phyloP scores from a whole-genome alignment of 495 filamentous ascomycete genomes.

The Apiosordaria backusii region DNA sequence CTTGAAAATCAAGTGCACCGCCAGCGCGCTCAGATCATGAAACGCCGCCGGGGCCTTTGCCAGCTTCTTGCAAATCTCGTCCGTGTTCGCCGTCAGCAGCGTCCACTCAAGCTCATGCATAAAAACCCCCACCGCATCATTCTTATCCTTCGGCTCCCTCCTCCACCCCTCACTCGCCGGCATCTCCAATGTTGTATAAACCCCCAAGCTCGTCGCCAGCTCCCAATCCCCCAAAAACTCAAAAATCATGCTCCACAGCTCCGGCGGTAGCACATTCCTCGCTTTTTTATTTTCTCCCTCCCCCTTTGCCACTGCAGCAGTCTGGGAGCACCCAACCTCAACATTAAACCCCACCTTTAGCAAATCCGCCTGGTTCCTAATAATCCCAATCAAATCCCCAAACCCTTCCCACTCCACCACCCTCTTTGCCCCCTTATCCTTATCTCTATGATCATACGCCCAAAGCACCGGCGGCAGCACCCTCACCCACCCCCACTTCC shows the following conservation, averaged over 20 bases:
- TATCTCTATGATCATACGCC: constrained; percentile 66
- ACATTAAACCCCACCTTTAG: constrained; percentile 59
- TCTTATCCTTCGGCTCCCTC: constrained; percentile 36
- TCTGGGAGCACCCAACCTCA: constrained; percentile 39
- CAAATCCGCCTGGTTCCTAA: constrained; percentile 63
- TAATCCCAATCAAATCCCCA: constrained; percentile 58
- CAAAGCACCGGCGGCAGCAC: constrained; percentile 69
- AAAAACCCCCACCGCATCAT: constrained; percentile 49
- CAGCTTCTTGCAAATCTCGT: constrained; percentile 61
- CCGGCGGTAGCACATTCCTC: constrained; percentile 58
- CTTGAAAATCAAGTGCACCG: constrained; percentile 85
- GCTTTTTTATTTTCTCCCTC: constrained; percentile 33
- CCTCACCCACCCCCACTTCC: constrained; percentile 78
- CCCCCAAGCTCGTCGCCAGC: constrained; percentile 70
- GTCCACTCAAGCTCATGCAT: constrained; percentile 71
- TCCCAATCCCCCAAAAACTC: constrained; percentile 87
- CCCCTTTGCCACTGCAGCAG: background rate
- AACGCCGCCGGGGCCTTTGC: constrained; percentile 63
- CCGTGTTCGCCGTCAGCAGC: constrained; percentile 66
- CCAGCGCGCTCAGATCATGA: constrained; percentile 70
- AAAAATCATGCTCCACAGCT: constrained; percentile 86
- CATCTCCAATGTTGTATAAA: constrained; percentile 70
- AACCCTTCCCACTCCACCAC: constrained; percentile 64
- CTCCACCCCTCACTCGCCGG: constrained; percentile 64
- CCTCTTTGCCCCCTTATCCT: constrained; percentile 44